Evolutionary conservation across 306 rosid genomes (phyloP).

Genomic region (Cucurbita argyrosperma): DNA sequence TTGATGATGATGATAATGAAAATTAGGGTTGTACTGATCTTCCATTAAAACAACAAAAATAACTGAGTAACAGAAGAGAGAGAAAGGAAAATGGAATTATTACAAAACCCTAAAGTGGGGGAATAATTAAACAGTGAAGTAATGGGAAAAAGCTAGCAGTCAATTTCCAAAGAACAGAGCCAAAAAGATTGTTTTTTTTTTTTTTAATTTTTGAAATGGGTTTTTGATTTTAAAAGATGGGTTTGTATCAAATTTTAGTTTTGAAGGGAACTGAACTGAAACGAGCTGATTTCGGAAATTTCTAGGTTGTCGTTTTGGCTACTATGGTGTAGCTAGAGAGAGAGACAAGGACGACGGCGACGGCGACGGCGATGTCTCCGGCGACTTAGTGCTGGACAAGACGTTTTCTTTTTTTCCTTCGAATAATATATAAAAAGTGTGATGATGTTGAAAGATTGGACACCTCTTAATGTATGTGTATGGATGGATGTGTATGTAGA

Average conservation of each 20-base stretch:
- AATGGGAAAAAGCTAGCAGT: conserved; percentile 4
- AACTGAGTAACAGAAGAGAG: neutral
- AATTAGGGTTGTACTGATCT: conserved; percentile 38
- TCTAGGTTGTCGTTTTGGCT: neutral
- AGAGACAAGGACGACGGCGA: neutral
- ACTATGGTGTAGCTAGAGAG: neutral
- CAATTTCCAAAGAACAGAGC: conserved; percentile 5
- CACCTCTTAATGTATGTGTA: neutral
- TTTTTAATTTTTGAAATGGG: neutral
- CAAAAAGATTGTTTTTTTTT: neutral
- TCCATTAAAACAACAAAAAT: conserved; percentile 24
- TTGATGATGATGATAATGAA: conserved; percentile 28
- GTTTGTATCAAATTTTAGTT: neutral
- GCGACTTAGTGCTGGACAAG: neutral
- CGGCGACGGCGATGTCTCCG: neutral
- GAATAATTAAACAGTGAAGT: conserved; percentile 9
- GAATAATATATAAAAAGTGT: neutral
- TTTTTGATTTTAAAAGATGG: neutral
- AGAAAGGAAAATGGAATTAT: neutral
- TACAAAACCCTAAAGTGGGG: conserved; percentile 9
- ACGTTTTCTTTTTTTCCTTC: neutral
- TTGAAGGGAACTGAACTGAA: neutral
- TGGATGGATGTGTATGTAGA: neutral
- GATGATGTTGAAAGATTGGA: neutral
- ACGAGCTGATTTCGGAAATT: neutral